Evolutionary conservation across 768 basidiomycete genomes (phyloP).

Genomic region (Nevesoporus exiguus): DNA sequence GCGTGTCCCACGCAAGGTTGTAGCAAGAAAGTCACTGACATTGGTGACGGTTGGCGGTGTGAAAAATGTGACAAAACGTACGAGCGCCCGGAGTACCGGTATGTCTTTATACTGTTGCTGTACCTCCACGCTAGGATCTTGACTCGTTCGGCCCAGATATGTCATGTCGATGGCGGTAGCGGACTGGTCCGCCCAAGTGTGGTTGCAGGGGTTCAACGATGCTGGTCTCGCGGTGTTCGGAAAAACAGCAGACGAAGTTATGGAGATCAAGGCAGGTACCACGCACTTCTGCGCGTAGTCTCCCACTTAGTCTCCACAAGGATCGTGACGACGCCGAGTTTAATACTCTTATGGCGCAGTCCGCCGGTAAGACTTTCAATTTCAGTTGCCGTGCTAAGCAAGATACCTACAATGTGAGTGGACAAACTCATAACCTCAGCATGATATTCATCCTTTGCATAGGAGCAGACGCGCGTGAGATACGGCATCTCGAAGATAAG

Average conservation of each 20-base stretch:
- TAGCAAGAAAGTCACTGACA: slow-evolving; percentile 83
- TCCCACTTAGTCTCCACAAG: slow-evolving; percentile 32
- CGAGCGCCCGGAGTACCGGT: slow-evolving; percentile 78
- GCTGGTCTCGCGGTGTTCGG: slow-evolving; percentile 75
- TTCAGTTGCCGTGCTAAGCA: slow-evolving; percentile 85
- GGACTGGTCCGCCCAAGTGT: slow-evolving; percentile 87
- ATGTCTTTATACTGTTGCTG: slow-evolving; percentile 21
- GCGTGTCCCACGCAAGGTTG: slow-evolving; percentile 80
- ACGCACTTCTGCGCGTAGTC: neutral
- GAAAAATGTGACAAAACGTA: slow-evolving; percentile 85
- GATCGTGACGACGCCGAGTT: slow-evolving; percentile 58
- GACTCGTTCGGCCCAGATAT: slow-evolving; percentile 44
- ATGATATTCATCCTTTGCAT: slow-evolving; percentile 1
- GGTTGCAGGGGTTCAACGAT: slow-evolving; percentile 94
- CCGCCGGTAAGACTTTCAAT: slow-evolving; percentile 70
- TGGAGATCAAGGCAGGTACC: slow-evolving; percentile 58
- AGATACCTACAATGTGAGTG: slow-evolving; percentile 77
- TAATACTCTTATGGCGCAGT: slow-evolving; percentile 55
- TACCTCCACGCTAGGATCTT: neutral
- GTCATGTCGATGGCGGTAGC: slow-evolving; percentile 83
- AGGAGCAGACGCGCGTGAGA: slow-evolving; percentile 82
- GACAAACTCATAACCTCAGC: neutral
- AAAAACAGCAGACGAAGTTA: slow-evolving; percentile 73
- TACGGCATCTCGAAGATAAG: slow-evolving; percentile 74
- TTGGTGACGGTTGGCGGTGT: slow-evolving; percentile 77